phyloP scores from a whole-genome alignment of 176 grass and related monocot genomes.

The Phyllostachys edulis region DNA sequence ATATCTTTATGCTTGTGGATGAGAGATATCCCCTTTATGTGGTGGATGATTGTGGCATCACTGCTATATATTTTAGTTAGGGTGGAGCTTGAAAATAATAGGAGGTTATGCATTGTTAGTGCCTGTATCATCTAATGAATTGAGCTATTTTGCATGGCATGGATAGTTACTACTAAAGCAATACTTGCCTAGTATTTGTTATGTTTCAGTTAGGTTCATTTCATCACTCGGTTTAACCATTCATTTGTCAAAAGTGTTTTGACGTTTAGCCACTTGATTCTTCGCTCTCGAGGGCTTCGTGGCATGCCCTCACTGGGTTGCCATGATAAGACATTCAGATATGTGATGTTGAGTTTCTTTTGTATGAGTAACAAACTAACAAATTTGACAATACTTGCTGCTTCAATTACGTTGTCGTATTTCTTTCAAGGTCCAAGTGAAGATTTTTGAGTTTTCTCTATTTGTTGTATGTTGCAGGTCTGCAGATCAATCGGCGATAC shows the following conservation, averaged over 20 bases:
- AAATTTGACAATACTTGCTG: neutral
- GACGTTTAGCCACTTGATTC: neutral
- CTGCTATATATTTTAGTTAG: neutral
- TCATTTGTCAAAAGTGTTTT: neutral
- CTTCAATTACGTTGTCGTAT: neutral
- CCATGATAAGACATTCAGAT: neutral
- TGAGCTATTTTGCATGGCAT: constrained; percentile 14
- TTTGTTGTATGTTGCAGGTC: constrained; percentile 52
- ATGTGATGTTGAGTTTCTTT: constrained; percentile 9
- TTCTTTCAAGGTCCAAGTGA: neutral
- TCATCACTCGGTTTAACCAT: neutral
- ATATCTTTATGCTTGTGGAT: neutral
- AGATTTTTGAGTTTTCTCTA: neutral
- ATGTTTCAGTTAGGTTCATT: neutral
- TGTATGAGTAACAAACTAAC: neutral
- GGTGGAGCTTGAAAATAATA: neutral
- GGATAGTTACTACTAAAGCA: neutral
- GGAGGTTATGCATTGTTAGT: neutral
- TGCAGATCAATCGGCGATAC: constrained; percentile 88
- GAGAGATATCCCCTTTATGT: neutral
- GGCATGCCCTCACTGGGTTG: neutral
- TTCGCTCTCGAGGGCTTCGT: neutral
- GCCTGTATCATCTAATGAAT: neutral
- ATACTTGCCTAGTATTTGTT: neutral
- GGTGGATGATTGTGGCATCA: neutral